Evolutionary conservation across 2,329 filamentous ascomycete genomes (phyloP), one percentile per base, ranked within the genome.

Genomic region (Ambrosiella cleistominuta): DNA sequence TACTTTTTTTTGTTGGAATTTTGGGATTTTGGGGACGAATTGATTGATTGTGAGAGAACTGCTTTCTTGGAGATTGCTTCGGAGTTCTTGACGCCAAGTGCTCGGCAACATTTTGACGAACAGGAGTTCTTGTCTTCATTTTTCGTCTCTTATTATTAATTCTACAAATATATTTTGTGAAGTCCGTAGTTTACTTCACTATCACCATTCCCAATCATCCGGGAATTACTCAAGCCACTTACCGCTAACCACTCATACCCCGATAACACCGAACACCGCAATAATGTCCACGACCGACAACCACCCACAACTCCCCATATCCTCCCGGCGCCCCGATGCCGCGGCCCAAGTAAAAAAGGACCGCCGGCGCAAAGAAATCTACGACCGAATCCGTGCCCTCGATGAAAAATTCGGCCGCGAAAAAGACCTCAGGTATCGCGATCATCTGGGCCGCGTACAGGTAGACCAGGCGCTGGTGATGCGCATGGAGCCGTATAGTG

Each of bases 381-480:
- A 83, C 63, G 89, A 95, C 61, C 84, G 86, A 62, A 79, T 95
- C 6, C 78, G 81, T 45, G 79, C 82, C 58, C 82, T 96, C 70
- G 82, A 84, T 57, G 81, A 85, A 57, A 82, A 83, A 63, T 91
- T 95, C 70, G 80, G 82, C 62, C 80, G 84, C 62, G 89, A 95
- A 66, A 80, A 87, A 63, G 88, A 95, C 69, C 75, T 79, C 62
- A 83, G 88, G 65, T 97, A 95, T 70, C 82, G 90, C 62, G 86
- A 93, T 63, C 88, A 96, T 70, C 78, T 96, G 1, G 85, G 93
- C 66, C 88, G 88, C 63, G 81, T 96, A n/a, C 90, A 96, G 71
- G 83, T 88, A 63, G 90, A 95, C 69, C 89, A 90, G 71, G 87
- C 80, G 60, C 77, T 95, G 51, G 88, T 95, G 63, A 83, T 88